Base-by-base conservation (phyloP, 164 flowering plant genomes). In the Stephania yunnanensis region DNA sequence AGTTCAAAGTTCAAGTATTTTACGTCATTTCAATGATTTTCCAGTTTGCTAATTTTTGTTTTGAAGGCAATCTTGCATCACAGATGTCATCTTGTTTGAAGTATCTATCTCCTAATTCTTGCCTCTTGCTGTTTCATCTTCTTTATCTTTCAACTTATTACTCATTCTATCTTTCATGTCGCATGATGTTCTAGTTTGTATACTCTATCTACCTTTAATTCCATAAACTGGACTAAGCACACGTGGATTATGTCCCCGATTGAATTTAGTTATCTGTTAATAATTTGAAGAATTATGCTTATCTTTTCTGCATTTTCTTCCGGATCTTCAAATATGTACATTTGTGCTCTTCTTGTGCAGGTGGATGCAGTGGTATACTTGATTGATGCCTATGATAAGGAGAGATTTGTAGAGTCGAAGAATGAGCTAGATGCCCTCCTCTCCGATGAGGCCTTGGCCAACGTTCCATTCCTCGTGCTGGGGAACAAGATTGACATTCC, bases 401-500 rank as follows among this genome's bases (percentile, higher is more conserved):
- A 89, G 80, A 87, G 93, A 72, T 88, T 89, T 77, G 87, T 88
- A 3, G 93, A 89, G 79, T 87, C 93, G 7, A 89, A 87, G 73
- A 87, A 73, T 82, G 93, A 89, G 80, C 80, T 89, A 19, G 91
- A 88, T 74, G 93, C 88, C 7, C 88, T 90, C 25, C 87, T 90
- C 15, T 88, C 88, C 0, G 91, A 90, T 22, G 91, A 90, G 61
- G 72, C 90, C 1, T 78, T 90, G 64, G 84, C 88, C 5, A 78
- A 68, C 42, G 93, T 86, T 13, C 93, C 93, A 3, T 90, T 90
- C 63, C 91, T 90, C 25, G 74, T 89, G 5, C 82, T 89, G 15
- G 93, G 93, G 6, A 89, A 89, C 86, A 89, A 89, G 83, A 89
- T 89, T 17, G 93, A 89, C 79, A 82, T 88, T 48, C 87, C 89